phyloP scores from a whole-genome alignment of 2,329 filamentous ascomycete species.

The Xylariaceae sp. region DNA sequence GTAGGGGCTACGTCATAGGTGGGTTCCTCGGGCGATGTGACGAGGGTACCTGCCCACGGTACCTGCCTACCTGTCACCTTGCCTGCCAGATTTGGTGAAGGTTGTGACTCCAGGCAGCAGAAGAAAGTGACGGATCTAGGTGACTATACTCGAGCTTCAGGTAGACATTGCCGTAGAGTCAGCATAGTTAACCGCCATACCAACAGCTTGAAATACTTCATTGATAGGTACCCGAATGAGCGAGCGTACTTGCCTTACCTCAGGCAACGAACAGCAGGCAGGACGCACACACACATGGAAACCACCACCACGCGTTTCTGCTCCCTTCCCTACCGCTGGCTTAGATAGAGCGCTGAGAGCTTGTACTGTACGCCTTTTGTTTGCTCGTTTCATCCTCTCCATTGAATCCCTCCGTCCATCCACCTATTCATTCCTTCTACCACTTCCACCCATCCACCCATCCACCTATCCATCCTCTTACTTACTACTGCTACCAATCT shows the following conservation, averaged over 20 bases:
- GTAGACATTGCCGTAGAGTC: neutral
- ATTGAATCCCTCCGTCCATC: neutral
- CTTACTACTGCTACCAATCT: neutral
- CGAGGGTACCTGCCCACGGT: neutral
- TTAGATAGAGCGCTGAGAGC: neutral
- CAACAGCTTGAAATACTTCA: neutral
- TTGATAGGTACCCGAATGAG: neutral
- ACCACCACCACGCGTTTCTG: neutral
- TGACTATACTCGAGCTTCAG: neutral
- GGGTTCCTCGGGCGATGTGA: neutral
- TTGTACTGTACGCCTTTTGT: neutral
- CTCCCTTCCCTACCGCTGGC: too few relatives aligned
- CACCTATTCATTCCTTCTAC: neutral
- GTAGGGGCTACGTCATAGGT: neutral
- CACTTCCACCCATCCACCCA: neutral
- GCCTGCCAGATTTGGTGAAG: neutral
- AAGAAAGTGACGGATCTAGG: neutral
- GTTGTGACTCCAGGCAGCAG: too few relatives aligned
- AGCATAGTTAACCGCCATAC: neutral
- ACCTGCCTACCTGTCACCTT: neutral
- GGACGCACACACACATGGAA: neutral
- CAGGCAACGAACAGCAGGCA: neutral
- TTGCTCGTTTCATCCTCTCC: neutral
- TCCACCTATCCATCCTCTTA: neutral
- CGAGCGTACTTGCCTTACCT: neutral